Evolutionary conservation across 2,329 filamentous ascomycete species (phyloP).

Genomic region (Aspergillus fumigatiaffinis): DNA sequence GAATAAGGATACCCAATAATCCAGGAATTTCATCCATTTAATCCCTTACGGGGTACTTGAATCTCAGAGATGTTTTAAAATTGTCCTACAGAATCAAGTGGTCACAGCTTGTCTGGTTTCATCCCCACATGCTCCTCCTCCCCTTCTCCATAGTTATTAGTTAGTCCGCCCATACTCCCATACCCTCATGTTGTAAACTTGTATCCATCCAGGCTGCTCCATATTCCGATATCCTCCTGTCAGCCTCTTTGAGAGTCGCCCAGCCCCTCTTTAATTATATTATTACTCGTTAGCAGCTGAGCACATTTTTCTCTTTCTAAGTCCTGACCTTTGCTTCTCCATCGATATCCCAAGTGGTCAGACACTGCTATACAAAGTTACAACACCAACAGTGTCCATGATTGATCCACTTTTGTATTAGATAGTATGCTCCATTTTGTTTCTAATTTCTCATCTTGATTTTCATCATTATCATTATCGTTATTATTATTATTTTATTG

Average conservation of each 20-base stretch:
- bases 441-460: neutral
- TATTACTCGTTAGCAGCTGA: neutral
- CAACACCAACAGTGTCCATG: neutral
- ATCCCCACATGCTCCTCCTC: neutral
- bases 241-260: neutral
- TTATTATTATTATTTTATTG: neutral
- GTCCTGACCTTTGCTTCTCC: neutral
- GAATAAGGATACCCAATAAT: neutral
- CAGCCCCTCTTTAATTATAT: neutral
- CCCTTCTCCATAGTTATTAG: neutral
- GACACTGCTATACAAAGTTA: neutral
- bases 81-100: neutral
- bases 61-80: neutral
- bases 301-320: neutral
- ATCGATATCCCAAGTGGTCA: neutral
- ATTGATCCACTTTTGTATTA: neutral
- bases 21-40: neutral
- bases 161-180: neutral
- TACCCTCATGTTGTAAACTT: neutral
- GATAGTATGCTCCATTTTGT: neutral
- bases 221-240: neutral
- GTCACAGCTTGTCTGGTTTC: neutral
- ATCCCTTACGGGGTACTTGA: neutral
- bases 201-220: neutral
- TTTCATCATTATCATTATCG: neutral